A percentile compares a stretch with the other conserved stretches of the same genome.
phyloP scores from a whole-genome alignment of 2,329 filamentous ascomycete species.

The Xylaria sp. region DNA sequence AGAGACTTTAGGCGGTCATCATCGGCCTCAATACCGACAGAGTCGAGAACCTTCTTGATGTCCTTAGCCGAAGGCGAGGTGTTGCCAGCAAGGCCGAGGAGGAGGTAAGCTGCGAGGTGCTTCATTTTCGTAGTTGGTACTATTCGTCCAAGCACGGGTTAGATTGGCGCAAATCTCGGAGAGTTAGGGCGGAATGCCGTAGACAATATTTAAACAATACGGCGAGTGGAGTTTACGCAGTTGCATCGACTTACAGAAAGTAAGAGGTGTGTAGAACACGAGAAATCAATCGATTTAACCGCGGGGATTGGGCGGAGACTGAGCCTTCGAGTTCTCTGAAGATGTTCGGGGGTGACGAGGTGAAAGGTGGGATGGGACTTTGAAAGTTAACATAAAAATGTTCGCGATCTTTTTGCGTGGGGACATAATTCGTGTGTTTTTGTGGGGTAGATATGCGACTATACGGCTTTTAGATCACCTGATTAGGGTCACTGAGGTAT shows the following conservation, averaged over 20 bases:
- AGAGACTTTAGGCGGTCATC: slow-evolving; percentile 85
- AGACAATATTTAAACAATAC: background rate
- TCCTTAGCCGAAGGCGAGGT: slow-evolving; percentile 84
- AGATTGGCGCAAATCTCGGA: slow-evolving; percentile 24
- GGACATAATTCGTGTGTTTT: slow-evolving; percentile 35
- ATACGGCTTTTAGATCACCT: slow-evolving; percentile 39
- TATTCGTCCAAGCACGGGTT: slow-evolving; percentile 37
- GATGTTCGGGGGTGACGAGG: slow-evolving; percentile 45
- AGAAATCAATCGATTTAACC: slow-evolving; percentile 99
- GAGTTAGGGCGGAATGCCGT: slow-evolving; percentile 3
- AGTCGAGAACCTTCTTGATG: slow-evolving; percentile 87
- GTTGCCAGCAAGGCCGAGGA: slow-evolving; percentile 95
- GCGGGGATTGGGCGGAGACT: slow-evolving; percentile 96
- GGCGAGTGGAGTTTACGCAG: background rate
- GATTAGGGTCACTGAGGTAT: slow-evolving; percentile 43
- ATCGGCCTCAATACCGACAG: slow-evolving; percentile 96
- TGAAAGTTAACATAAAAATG: slow-evolving; percentile 45
- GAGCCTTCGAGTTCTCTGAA: slow-evolving; percentile 89
- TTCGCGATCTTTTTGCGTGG: slow-evolving; percentile 36
- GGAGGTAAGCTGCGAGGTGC: slow-evolving; percentile 99
- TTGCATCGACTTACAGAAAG: slow-evolving; percentile 51
- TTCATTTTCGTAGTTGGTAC: slow-evolving; percentile 82
- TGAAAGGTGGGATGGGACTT: slow-evolving; percentile 47
- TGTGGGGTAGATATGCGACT: slow-evolving; percentile 32
- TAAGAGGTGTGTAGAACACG: slow-evolving; percentile 69